Percentiles rank a stretch among this genome's conserved stretches.
Evolutionary conservation across 2,329 filamentous ascomycete genomes (phyloP).

Genomic region (Clonostachys solani): DNA sequence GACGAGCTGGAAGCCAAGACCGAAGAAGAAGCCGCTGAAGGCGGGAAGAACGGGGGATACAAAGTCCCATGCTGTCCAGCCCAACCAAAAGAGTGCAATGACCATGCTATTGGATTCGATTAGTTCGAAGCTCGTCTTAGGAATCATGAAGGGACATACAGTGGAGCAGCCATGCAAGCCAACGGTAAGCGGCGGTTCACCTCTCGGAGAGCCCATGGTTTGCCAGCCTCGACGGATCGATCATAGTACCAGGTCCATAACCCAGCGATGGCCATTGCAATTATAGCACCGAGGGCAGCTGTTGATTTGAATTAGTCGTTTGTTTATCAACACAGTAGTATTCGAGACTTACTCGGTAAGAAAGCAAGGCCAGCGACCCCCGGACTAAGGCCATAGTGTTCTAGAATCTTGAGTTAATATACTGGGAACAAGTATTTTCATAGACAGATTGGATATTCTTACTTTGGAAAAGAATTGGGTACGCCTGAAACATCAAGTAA

Average conservation of each 20-base stretch:
- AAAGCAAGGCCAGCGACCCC: conserved; percentile 42
- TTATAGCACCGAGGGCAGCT: conserved; percentile 16
- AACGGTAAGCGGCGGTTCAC: conserved; percentile 29
- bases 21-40: conserved; percentile 37
- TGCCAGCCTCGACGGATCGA: conserved; percentile 13
- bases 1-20: conserved; percentile 22
- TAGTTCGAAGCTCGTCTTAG: background rate
- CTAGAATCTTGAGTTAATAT: conserved; percentile 2
- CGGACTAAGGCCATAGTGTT: conserved; percentile 36
- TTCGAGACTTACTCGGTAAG: conserved; percentile 33
- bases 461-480: conserved; percentile 41
- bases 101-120: conserved; percentile 33
- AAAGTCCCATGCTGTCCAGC: conserved; percentile 45
- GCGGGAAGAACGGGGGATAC: conserved; percentile 26
- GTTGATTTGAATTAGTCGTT: background rate
- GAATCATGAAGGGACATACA: conserved; percentile 31
- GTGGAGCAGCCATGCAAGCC: conserved; percentile 56
- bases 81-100: conserved; percentile 54
- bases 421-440: background rate
- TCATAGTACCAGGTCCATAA: conserved; percentile 20
- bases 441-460: background rate
- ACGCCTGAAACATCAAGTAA: conserved; percentile 48
- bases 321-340: conserved; percentile 10
- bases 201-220: conserved; percentile 21
- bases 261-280: conserved; percentile 13